Evolutionary conservation across 179 eudicot species (phyloP).

Genomic region (Dionaea muscipula): DNA sequence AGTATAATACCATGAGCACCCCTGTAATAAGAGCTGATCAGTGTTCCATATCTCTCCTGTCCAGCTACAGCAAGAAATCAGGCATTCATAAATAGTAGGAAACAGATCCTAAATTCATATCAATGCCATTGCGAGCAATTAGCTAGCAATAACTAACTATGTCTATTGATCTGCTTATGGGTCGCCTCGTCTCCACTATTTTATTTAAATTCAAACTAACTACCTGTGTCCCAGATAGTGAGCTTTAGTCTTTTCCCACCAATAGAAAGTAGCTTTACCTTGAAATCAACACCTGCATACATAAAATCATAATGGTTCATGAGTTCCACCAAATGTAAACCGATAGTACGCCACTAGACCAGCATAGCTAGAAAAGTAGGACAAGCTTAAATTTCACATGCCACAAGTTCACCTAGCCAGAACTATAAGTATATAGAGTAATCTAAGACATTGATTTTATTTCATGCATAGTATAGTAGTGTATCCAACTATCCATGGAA

Average conservation of each 20-base stretch:
- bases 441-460: too few relatives aligned
- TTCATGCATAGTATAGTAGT: too few relatives aligned
- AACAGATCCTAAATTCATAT: background rate
- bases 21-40: conserved; percentile 51
- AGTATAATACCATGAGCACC: conserved; percentile 62
- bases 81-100: background rate
- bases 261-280: background rate
- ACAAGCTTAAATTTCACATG: too few relatives aligned
- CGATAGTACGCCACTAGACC: too few relatives aligned
- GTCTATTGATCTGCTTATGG: background rate
- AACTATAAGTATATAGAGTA: too few relatives aligned
- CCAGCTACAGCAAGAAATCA: conserved; percentile 34
- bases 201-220: background rate
- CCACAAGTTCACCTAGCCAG: too few relatives aligned
- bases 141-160: background rate
- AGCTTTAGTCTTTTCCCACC: conserved; percentile 6
- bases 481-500: too few relatives aligned
- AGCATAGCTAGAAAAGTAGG: too few relatives aligned
- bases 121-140: too few relatives aligned
- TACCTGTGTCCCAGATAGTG: conserved; percentile 16
- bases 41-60: conserved; percentile 57
- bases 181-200: background rate
- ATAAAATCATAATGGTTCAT: background rate
- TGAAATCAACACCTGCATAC: conserved; percentile 12
- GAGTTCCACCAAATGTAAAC: background rate